phyloP scores from a whole-genome alignment of 805 yeast genomes.

The Metschnikowia corniflorae region DNA sequence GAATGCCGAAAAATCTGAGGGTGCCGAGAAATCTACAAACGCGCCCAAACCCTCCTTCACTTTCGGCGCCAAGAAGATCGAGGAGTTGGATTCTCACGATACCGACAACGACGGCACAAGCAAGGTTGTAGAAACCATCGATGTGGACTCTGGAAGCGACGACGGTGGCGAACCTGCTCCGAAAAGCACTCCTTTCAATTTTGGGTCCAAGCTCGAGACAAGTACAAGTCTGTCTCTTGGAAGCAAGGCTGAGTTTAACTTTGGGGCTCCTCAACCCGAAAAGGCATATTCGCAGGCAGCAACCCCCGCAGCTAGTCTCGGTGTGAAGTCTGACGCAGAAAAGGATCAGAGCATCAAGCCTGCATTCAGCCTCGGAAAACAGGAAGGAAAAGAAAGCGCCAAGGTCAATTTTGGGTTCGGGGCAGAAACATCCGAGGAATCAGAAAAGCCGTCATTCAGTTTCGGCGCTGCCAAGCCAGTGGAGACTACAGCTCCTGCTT shows the following conservation, averaged over 20 bases:
- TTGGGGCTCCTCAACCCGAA: too few relatives aligned
- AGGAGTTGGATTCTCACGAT: neutral
- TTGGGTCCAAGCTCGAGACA: neutral
- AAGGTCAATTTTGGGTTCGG: too few relatives aligned
- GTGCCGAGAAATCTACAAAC: neutral
- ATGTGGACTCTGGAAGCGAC: neutral
- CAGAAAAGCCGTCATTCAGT: too few relatives aligned
- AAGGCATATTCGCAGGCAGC: too few relatives aligned
- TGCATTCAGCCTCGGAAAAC: too few relatives aligned
- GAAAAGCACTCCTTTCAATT: neutral
- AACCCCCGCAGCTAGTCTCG: too few relatives aligned
- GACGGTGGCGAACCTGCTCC: neutral
- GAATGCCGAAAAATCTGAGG: neutral
- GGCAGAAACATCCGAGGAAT: too few relatives aligned
- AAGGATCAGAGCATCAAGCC: too few relatives aligned
- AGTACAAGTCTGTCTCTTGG: neutral
- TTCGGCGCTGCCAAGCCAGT: too few relatives aligned
- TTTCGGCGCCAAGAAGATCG: conserved; percentile 5
- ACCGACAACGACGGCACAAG: neutral
- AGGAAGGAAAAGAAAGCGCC: too few relatives aligned
- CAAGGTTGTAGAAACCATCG: neutral
- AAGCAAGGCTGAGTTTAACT: neutral
- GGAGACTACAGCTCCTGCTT: too few relatives aligned
- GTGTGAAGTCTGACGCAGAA: too few relatives aligned
- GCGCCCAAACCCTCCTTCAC: conserved; percentile 2